Conservation (phyloP, 495 filamentous ascomycete species). For the Trichoderma virens region DNA sequence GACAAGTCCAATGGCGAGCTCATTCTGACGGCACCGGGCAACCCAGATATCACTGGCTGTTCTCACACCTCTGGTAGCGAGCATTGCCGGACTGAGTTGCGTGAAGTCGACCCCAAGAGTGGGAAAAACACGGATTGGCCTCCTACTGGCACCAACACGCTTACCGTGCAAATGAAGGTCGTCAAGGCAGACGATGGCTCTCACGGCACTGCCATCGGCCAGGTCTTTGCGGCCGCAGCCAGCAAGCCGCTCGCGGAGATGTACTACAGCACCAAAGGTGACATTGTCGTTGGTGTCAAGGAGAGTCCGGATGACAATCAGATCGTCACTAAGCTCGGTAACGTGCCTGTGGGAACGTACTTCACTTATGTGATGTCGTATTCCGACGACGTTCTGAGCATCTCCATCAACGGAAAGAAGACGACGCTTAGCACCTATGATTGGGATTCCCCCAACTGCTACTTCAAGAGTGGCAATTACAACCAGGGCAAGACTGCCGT, state of each 20-base stretch:
- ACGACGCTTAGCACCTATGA: slow-evolving; percentile 23
- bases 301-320: slow-evolving; percentile 20
- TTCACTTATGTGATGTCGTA: slow-evolving; percentile 33
- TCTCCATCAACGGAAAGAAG: slow-evolving; percentile 25
- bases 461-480: slow-evolving; percentile 40
- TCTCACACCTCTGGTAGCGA: slow-evolving; percentile 28
- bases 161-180: slow-evolving; percentile 23
- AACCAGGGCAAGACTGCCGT: slow-evolving; percentile 25
- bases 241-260: slow-evolving; percentile 33
- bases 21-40: slow-evolving; percentile 28
- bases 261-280: slow-evolving; percentile 25
- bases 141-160: slow-evolving; percentile 20
- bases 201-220: slow-evolving; percentile 31
- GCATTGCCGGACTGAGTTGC: slow-evolving; percentile 37
- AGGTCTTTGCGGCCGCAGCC: slow-evolving; percentile 25
- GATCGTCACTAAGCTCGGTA: slow-evolving; percentile 20
- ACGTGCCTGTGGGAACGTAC: slow-evolving; percentile 18
- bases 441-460: slow-evolving; percentile 26
- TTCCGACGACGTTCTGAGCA: slow-evolving; percentile 19
- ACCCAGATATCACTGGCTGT: slow-evolving; percentile 23
- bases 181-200: slow-evolving; percentile 20
- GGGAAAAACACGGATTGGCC: slow-evolving; percentile 22
- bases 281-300: slow-evolving; percentile 27
- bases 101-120: slow-evolving; percentile 22
- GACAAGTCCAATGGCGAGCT: slow-evolving; percentile 22